Evolutionary conservation across 139 green algal species (phyloP), one percentile per base, ranked within the genome.

Genomic region (Volvox reticuliferus): DNA sequence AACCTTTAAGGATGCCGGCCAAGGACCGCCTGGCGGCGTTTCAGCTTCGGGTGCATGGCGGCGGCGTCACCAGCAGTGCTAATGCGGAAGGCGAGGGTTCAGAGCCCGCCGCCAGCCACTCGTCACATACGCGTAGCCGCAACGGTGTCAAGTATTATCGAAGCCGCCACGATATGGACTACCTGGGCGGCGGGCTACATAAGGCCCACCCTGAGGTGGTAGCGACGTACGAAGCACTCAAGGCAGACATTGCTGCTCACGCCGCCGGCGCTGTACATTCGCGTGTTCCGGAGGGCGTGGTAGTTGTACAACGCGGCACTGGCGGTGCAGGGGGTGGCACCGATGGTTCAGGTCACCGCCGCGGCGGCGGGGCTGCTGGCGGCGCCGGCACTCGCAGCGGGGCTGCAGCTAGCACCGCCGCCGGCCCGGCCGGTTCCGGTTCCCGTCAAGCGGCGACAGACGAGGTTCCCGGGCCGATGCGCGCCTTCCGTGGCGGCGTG

Each of bases 141-240:
- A 89, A 89, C 44, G 85, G 85, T 28, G 44, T 82, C 28, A 71
- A 73, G 37, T 89, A 89, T 50, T 84, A 85, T 76, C 73, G 86
- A 55, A 78, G 50, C 30, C 81, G 68, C 20, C 86, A 83, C 24
- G 86, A 94, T 62, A 73, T 62, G 19, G 88, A 92, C 36, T 86
- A 94, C 71, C 69, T 94, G 22, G 92, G 92, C 17, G 71, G 81
- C 35, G 92, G 92, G 12, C n/a, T 94, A 77, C 87, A 91, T 89
- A 89, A 73, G 30, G 44, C 92, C 22, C 78, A 61, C 6, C 36
- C 33, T 5, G 88, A 91, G n/a, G 61, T 91, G 73, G 37, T 88
- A 32, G 67, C 37, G 18, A 87, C 90, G 5, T 94, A 93, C 61
- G 85, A 94, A 28, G 77, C 89, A 1, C 2, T 89, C 5, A 67